phyloP scores from a whole-genome alignment of 768 basidiomycete species.

The Rhodosporidiobolus sp. region DNA sequence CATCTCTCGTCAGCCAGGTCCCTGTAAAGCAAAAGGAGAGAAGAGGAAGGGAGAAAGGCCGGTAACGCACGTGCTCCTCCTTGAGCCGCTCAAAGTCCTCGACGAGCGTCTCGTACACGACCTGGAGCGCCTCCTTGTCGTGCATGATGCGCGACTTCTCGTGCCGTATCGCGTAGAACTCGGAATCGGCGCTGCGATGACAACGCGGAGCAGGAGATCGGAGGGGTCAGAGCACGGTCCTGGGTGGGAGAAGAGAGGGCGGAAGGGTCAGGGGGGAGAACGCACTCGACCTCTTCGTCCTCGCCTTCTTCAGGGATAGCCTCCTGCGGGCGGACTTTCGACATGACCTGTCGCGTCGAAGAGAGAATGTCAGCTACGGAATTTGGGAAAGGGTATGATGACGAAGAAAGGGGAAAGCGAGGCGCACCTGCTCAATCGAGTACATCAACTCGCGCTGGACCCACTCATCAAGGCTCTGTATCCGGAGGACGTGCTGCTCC shows the following conservation, averaged over 20 bases:
- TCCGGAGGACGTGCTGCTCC: slow-evolving; percentile 81
- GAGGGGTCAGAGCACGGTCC: not conserved
- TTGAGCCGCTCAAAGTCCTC: slow-evolving; percentile 74
- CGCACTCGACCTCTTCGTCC: slow-evolving; percentile 73
- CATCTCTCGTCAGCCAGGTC: not conserved
- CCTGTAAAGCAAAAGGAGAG: not conserved
- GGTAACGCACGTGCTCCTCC: slow-evolving; percentile 37
- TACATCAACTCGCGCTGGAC: slow-evolving; percentile 89
- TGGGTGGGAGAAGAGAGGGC: slow-evolving; percentile 1
- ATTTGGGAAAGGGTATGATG: not conserved
- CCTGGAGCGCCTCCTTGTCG: slow-evolving; percentile 83
- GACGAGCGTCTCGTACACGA: slow-evolving; percentile 69
- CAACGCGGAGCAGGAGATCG: too few relatives aligned
- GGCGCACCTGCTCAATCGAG: slow-evolving; percentile 79
- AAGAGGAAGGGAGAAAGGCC: not conserved
- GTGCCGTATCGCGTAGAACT: slow-evolving; percentile 79
- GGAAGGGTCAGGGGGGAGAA: slow-evolving; percentile 21
- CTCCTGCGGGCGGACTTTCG: slow-evolving; percentile 60
- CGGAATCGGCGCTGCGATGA: slow-evolving; percentile 68
- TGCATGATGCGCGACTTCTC: slow-evolving; percentile 70
- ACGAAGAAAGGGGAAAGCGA: not conserved
- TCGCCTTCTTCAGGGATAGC: slow-evolving; percentile 54
- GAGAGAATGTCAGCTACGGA: slow-evolving; percentile 9
- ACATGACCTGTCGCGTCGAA: slow-evolving; percentile 65
- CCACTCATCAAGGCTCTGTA: slow-evolving; percentile 73